phyloP scores from a whole-genome alignment of 2,329 filamentous ascomycete species.

The Colletotrichum truncatum region DNA sequence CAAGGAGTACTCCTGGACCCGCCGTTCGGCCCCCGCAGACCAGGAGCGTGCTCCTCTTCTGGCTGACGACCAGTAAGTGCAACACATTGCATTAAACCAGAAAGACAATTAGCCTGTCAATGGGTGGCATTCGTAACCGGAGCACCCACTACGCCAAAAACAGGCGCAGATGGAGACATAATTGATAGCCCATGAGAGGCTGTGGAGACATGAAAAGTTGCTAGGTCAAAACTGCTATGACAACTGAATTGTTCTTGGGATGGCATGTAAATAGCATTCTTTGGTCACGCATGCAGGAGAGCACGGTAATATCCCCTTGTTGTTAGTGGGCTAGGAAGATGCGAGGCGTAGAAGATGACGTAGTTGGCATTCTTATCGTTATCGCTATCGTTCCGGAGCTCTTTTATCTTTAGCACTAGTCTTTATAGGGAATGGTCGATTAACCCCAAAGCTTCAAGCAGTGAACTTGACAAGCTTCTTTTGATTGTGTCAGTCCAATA shows the following conservation, averaged over 20 bases:
- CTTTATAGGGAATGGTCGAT: neutral
- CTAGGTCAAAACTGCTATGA: neutral
- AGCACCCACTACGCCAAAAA: neutral
- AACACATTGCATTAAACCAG: neutral
- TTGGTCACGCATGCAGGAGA: neutral
- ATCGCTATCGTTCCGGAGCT: conserved; percentile 8
- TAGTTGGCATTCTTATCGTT: conserved; percentile 21
- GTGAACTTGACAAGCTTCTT: neutral
- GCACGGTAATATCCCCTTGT: neutral
- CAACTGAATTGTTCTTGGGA: neutral
- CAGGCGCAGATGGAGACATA: neutral
- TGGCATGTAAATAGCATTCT: conserved; percentile 24
- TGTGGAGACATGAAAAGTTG: neutral
- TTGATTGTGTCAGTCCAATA: neutral
- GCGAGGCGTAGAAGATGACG: conserved; percentile 11
- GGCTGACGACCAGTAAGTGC: conserved; percentile 48
- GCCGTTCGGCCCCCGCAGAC: conserved; percentile 52
- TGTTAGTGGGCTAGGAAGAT: neutral
- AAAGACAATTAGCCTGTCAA: neutral
- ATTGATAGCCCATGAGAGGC: neutral
- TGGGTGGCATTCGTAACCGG: neutral
- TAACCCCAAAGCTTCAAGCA: neutral
- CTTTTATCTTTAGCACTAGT: conserved; percentile 8
- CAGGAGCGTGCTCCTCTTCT: conserved; percentile 71
- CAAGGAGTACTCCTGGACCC: conserved; percentile 60